Conservation (phyloP, 1,139 yeast genomes). For the Geotrichum candidum region DNA sequence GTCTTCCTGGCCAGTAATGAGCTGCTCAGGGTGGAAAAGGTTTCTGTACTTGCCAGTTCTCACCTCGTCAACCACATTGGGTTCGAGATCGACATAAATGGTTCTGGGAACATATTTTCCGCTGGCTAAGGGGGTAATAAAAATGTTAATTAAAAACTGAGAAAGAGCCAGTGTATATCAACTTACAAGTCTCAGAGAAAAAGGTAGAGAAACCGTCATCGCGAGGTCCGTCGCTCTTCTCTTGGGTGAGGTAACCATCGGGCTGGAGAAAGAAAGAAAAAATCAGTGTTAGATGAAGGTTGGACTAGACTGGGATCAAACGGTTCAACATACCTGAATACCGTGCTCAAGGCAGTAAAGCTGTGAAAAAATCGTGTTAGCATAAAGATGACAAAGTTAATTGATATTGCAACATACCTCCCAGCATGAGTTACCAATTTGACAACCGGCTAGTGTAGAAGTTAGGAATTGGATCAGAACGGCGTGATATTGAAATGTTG, state of each 20-base stretch:
- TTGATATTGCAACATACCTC: constrained; percentile 44
- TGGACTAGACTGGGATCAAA: no score
- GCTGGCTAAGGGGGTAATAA: constrained; percentile 29
- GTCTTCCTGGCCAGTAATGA: constrained; percentile 95
- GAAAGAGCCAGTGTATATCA: no score
- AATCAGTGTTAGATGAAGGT: no score
- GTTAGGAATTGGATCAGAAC: neutral
- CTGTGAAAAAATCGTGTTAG: constrained; percentile 19
- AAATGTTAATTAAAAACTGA: no score
- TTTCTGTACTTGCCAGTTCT: constrained; percentile 90
- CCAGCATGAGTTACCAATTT: constrained; percentile 99
- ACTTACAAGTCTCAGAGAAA: constrained; percentile 75
- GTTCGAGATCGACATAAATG: constrained; percentile 92
- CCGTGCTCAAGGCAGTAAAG: constrained; percentile 93
- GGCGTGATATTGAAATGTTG: neutral
- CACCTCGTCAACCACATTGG: constrained; percentile 95
- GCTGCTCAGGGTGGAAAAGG: constrained; percentile 95
- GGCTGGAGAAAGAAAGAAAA: constrained; percentile 27
- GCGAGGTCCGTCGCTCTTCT: constrained; percentile 63
- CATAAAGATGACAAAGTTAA: neutral
- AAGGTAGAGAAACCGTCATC: constrained; percentile 95
- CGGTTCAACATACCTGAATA: constrained; percentile 43
- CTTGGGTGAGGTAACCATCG: constrained; percentile 40
- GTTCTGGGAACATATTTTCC: constrained; percentile 99
- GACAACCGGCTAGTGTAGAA: constrained; percentile 74